Base-by-base conservation (phyloP, 169 alveolate species). In the Eimeria sp. region DNA sequence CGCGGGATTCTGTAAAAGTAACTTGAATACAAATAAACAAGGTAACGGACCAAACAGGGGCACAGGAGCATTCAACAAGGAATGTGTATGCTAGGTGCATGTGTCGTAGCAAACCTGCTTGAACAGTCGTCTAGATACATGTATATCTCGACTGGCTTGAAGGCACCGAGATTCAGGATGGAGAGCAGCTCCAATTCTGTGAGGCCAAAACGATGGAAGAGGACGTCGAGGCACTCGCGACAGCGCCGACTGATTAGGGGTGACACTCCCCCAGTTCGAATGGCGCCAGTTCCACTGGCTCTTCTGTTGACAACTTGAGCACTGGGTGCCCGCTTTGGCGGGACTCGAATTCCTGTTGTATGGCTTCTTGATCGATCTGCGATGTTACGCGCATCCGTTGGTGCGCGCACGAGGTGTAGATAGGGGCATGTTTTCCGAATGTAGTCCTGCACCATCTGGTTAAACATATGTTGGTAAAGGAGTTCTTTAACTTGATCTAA, bases 381-480 rank as follows among this genome's bases (percentile, higher is more conserved):
- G 18, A 27, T 22, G 63, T 16, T 5, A 61, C 80, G 92, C 3
- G 67, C 7, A 27, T 86, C 92, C 30, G 57, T 14, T 40, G 92
- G 92, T n/a, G 58, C 92, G 54, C 92, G 92, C 45, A 58, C 92
- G 40, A 86, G 92, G 92, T 86, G 92, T 20, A 86, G 80, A 27
- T 86, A 86, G 43, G 92, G 92, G 40, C 92, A 86, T 5, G 92
- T 86, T 18, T 86, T 86, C 43, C 92, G 92, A 61, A 86, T 61
- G 70, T 86, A 86, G 20, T 86, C 92, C 78, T 86, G 92, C 49
- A 86, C 92, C 92, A 86, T 57, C 43, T 86, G 92, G 67, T 86
- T 86, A 80, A 86, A 86, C 76, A 58, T 86, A 72, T 86, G 92
- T 47, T 61, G 92, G 92, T 86, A 86, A 5, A 86, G 92, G 11